A percentile compares a stretch with the other conserved stretches of the same genome.
Evolutionary conservation across 495 filamentous ascomycete genomes (phyloP).

Genomic region (Aspergillus campestris): DNA sequence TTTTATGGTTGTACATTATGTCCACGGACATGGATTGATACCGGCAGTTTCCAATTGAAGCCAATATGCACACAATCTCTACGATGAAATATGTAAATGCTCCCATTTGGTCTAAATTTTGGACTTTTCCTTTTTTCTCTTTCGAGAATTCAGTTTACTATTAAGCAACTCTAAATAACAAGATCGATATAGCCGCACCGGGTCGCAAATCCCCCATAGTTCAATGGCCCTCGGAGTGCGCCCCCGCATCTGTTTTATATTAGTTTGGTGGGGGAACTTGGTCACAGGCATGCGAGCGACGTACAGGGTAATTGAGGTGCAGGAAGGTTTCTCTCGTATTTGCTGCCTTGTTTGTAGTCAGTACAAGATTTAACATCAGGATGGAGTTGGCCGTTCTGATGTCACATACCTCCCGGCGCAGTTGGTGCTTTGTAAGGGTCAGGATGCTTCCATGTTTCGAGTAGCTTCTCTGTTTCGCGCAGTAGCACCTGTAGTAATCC

Average conservation of each 20-base stretch:
- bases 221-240: neutral
- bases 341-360: constrained; percentile 58
- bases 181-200: no score
- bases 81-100: neutral
- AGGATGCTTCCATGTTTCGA: constrained; percentile 95
- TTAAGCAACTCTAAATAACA: neutral
- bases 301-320: constrained; percentile 69
- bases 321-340: constrained; percentile 91
- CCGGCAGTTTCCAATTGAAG: constrained; percentile 20
- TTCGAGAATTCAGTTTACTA: neutral
- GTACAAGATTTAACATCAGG: neutral
- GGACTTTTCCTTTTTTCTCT: neutral
- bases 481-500: constrained; percentile 54
- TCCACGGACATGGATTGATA: constrained; percentile 60
- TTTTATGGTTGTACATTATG: constrained; percentile 92
- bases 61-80: neutral
- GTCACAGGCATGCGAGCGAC: constrained; percentile 20
- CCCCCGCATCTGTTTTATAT: no score
- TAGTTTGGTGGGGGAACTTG: no score
- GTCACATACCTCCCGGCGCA: constrained; percentile 82
- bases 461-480: constrained; percentile 74
- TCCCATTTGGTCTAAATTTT: neutral
- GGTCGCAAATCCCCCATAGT: no score
- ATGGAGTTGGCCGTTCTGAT: neutral
- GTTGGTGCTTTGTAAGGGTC: constrained; percentile 85